Percentiles rank a stretch among this genome's conserved stretches.
phyloP scores from a whole-genome alignment of 768 basidiomycete genomes.

The Rhodosporidiobolus odoratus region DNA sequence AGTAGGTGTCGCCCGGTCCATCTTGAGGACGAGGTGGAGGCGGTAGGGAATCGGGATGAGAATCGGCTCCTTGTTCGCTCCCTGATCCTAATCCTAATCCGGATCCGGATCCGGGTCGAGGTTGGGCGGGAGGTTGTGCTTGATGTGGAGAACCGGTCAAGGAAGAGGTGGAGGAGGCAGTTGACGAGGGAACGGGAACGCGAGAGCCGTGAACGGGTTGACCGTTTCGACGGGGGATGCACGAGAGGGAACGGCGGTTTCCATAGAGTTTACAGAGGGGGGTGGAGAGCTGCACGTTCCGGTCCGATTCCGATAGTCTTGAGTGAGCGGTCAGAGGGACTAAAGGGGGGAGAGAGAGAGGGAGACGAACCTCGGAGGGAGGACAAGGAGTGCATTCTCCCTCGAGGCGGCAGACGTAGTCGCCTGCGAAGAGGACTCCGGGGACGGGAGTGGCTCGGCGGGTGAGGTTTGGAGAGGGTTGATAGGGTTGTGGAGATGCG shows the following conservation, averaged over 20 bases:
- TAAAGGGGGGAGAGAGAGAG: neutral
- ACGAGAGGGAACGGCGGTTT: slow-evolving; percentile 7
- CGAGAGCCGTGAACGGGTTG: neutral
- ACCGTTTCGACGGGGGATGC: neutral
- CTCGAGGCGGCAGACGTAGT: slow-evolving; percentile 9
- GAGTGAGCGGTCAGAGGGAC: neutral
- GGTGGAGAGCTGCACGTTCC: neutral
- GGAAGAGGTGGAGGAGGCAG: neutral
- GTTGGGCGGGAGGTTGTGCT: no score
- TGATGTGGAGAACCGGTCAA: neutral
- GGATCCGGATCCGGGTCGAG: neutral
- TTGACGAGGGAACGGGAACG: neutral
- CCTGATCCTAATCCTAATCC: neutral
- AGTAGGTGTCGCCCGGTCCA: neutral
- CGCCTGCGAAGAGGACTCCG: slow-evolving; percentile 3
- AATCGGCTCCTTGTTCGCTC: neutral
- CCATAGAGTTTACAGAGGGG: slow-evolving; percentile 24
- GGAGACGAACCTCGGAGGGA: neutral
- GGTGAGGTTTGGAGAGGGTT: neutral
- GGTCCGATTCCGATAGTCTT: no score
- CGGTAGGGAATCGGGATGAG: neutral
- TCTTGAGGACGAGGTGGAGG: no score
- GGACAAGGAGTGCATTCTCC: slow-evolving; percentile 12
- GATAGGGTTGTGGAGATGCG: neutral
- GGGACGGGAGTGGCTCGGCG: neutral